Evolutionary conservation across 345 rosid genomes (phyloP), one percentile per base, ranked within the genome.

Genomic region (Gossypium stocksii): DNA sequence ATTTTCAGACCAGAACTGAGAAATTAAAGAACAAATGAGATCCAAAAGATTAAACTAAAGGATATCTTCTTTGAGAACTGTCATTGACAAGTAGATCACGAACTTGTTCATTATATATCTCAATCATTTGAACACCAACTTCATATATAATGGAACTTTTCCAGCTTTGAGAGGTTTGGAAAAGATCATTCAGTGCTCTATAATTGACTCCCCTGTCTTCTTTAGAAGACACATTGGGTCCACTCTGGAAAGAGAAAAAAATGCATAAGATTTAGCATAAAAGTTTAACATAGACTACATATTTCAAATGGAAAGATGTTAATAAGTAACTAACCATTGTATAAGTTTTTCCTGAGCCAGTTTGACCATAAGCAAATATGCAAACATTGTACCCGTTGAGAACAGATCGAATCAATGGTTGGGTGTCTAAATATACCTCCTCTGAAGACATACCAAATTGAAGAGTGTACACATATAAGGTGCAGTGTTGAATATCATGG

Each of bases 301-400:
- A 62, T 58, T 70, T 62, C 25, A 72, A 49, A 46, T 12, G 2
- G 69, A 62, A 72, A 45, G 23, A 77, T 45, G 60, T 60, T 63
- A 66, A 68, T 20, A 52, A 66, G 63, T 60, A 45, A 13, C 79
- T 27, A 78, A 93, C 99, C 99, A 95, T 95, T 34, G 99, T 95
- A 74, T 93, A 95, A 58, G 99, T 95, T 87, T 95, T 95, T 61
- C 99, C 99, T 11, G 99, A 95, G 9, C 99, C 99, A n/a, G 98
- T 95, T 87, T 95, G 99, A 57, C 99, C 99, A 84, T 95, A 95
- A n/a, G 99, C 99, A 82, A 95, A 93, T 78, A 95, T 93, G 69
- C 98, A 95, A 56, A 95, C 99, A 78, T 90, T 93, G 82, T 86
- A 95, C 45, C 99, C 99, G 68, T 95, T 98, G 70, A 95, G 97